Evolutionary conservation across 108 stramenopile species (phyloP).

Genomic region (Skeletonema potamos): DNA sequence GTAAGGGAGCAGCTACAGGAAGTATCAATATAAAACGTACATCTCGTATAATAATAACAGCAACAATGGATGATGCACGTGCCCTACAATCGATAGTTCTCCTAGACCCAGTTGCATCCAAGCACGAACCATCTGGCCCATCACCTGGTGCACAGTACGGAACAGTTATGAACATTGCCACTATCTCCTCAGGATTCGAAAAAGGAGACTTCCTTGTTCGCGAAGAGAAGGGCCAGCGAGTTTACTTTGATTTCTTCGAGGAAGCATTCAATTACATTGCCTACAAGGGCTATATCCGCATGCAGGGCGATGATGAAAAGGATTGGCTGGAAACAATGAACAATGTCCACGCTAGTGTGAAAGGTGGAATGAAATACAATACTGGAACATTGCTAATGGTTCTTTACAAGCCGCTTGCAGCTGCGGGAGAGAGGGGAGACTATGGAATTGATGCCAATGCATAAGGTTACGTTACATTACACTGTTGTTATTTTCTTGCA

Average conservation of each 20-base stretch:
- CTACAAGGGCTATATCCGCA: conserved; percentile 88
- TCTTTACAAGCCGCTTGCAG: conserved; percentile 59
- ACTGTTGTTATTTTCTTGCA: too few relatives aligned
- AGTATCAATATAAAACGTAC: too few relatives aligned
- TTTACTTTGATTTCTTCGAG: conserved; percentile 48
- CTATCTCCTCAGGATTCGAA: conserved; percentile 88
- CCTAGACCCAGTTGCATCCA: conserved; percentile 17
- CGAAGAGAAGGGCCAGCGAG: conserved; percentile 88
- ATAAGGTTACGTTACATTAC: too few relatives aligned
- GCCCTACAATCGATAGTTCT: too few relatives aligned
- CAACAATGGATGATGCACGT: conserved; percentile 82
- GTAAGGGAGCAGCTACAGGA: too few relatives aligned
- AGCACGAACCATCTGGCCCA: conserved; percentile 3
- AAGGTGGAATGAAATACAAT: conserved; percentile 88
- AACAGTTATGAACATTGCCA: conserved; percentile 60
- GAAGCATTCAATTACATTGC: conserved; percentile 91
- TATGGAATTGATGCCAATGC: too few relatives aligned
- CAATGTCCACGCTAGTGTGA: conserved; percentile 43
- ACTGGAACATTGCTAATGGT: conserved; percentile 90
- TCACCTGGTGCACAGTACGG: too few relatives aligned
- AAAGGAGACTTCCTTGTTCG: conserved; percentile 90
- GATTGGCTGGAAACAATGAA: conserved; percentile 83
- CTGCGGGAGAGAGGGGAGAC: conserved; percentile 13
- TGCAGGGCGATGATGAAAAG: conserved; percentile 76
- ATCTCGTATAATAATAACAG: too few relatives aligned